phyloP scores from a whole-genome alignment of 2,329 filamentous ascomycete genomes.

The Pyricularia sp. region DNA sequence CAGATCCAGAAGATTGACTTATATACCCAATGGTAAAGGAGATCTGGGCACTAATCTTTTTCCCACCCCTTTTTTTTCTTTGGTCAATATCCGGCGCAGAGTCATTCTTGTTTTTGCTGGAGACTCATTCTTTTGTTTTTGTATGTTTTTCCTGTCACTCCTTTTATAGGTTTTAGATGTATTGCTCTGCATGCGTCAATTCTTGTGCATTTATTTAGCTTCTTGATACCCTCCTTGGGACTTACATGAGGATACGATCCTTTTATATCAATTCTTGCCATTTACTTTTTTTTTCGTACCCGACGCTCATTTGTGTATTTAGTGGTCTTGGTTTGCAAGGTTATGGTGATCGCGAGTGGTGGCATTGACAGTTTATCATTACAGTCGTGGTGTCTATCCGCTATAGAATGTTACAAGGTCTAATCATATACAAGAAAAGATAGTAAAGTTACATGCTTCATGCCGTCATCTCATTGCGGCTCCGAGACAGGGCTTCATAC shows the following conservation, averaged over 20 bases:
- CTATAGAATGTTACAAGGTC: neutral
- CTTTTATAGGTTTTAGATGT: neutral
- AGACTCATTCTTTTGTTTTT: neutral
- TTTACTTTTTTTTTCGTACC: neutral
- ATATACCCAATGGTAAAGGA: neutral
- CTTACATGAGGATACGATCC: neutral
- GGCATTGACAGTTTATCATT: neutral
- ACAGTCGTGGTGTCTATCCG: neutral
- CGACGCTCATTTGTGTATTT: neutral
- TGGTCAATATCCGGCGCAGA: neutral
- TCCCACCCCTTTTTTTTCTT: neutral
- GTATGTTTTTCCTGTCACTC: neutral
- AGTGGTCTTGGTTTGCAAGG: neutral
- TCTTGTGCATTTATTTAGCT: neutral
- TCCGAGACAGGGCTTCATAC: neutral
- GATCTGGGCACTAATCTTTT: neutral
- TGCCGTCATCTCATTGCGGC: neutral
- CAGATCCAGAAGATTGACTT: neutral
- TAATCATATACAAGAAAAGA: neutral
- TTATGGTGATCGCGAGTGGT: neutral
- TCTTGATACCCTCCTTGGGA: neutral
- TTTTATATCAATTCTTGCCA: neutral
- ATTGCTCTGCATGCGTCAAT: neutral
- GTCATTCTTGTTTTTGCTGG: neutral
- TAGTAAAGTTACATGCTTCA: neutral